A percentile compares a stretch with the other conserved stretches of the same genome.
phyloP scores from a whole-genome alignment of 2,329 filamentous ascomycete species.

The Pyrenophora tritici-repentis region DNA sequence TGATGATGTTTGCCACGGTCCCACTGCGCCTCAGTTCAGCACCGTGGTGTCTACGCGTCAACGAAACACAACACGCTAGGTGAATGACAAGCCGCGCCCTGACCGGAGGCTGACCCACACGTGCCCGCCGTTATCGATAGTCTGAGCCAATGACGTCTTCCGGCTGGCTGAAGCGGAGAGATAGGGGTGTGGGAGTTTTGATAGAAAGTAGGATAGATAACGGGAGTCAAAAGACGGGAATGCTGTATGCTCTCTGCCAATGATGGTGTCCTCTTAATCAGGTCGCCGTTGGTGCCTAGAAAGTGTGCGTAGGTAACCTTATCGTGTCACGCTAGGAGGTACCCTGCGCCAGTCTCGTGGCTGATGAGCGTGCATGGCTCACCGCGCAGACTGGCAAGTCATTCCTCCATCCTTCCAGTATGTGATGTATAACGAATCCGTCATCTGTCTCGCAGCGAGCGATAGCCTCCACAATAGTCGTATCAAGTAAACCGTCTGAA shows the following conservation, averaged over 20 bases:
- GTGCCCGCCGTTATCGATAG: slow-evolving; percentile 14
- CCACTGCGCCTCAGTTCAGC: background rate
- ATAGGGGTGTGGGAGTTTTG: slow-evolving; percentile 2
- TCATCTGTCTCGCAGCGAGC: slow-evolving; percentile 32
- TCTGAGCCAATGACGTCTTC: slow-evolving; percentile 14
- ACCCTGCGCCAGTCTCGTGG: slow-evolving; percentile 11
- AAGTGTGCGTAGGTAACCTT: slow-evolving; percentile 16
- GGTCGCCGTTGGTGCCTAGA: slow-evolving; percentile 11
- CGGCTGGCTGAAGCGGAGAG: background rate
- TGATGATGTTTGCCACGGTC: too few relatives aligned
- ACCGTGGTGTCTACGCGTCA: slow-evolving; percentile 2
- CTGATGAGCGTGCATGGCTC: slow-evolving; percentile 18
- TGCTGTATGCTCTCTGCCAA: background rate
- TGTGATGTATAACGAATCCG: slow-evolving; percentile 31
- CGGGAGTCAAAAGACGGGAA: background rate
- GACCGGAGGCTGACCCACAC: background rate
- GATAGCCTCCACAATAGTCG: slow-evolving; percentile 10
- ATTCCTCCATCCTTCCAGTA: slow-evolving; percentile 37
- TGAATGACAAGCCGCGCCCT: background rate
- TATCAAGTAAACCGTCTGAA: background rate
- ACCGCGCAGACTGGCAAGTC: slow-evolving; percentile 13
- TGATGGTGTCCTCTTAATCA: background rate
- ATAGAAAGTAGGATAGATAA: slow-evolving; percentile 8
- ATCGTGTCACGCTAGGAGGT: slow-evolving; percentile 16
- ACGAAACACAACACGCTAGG: slow-evolving; percentile 2